Conservation (phyloP, 768 basidiomycete species). For the Boletus eberwhitei region DNA sequence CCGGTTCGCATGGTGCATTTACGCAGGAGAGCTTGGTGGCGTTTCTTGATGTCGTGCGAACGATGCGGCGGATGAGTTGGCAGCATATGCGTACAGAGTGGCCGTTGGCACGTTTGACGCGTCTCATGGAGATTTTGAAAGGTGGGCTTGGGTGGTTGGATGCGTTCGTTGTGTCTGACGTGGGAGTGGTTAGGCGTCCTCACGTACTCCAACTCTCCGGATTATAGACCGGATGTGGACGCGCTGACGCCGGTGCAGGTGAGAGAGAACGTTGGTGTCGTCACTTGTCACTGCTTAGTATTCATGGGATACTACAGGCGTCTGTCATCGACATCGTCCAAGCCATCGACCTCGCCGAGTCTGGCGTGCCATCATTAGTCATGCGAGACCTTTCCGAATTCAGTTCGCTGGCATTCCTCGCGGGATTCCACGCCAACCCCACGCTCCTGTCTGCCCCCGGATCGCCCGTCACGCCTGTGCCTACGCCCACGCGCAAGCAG, state of each 20-base stretch:
- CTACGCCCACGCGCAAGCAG: conserved; percentile 46
- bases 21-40: conserved; percentile 82
- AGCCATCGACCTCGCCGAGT: conserved; percentile 58
- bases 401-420: conserved; percentile 81
- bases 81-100: conserved; percentile 53
- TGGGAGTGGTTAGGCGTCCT: conserved; percentile 49
- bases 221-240: conserved; percentile 89
- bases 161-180: not conserved
- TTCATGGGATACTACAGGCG: conserved; percentile 40
- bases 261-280: not conserved
- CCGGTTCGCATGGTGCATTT: conserved; percentile 10
- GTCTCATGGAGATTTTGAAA: conserved; percentile 78
- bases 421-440: conserved; percentile 60
- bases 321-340: conserved; percentile 70
- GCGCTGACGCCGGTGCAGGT: conserved; percentile 77
- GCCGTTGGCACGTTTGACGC: conserved; percentile 58
- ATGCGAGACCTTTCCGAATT: conserved; percentile 85
- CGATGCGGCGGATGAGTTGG: conserved; percentile 51
- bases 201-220: conserved; percentile 78
- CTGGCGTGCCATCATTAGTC: conserved; percentile 67
- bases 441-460: not conserved
- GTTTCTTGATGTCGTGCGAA: conserved; percentile 68
- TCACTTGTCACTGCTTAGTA: not conserved
- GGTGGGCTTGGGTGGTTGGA: conserved; percentile 32
- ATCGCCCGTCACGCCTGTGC: conserved; percentile 8